phyloP scores from a whole-genome alignment of 2,329 filamentous ascomycete species.

The Stemphylium lycopersici region DNA sequence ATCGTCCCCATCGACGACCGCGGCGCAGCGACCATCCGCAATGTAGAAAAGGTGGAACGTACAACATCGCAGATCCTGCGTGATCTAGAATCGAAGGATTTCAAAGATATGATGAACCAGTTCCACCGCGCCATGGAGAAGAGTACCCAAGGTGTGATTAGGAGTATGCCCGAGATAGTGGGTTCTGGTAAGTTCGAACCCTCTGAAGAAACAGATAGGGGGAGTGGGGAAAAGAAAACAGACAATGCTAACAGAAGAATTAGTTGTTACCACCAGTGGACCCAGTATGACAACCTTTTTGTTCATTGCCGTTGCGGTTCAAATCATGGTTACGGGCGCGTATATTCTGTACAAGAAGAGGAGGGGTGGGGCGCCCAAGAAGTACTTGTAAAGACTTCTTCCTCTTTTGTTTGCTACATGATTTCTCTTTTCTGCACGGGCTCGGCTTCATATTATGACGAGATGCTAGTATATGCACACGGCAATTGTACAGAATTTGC shows the following conservation, averaged over 20 bases:
- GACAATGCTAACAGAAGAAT: constrained; percentile 18
- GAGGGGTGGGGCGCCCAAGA: constrained; percentile 80
- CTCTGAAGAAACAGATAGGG: background rate
- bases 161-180: constrained; percentile 58
- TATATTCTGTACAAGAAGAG: constrained; percentile 84
- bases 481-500: too few relatives aligned
- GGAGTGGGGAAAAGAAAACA: background rate
- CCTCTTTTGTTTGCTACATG: background rate
- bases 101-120: constrained; percentile 60
- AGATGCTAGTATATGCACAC: too few relatives aligned
- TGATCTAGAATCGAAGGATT: constrained; percentile 64
- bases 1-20: constrained; percentile 41
- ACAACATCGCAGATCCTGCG: constrained; percentile 58
- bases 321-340: constrained; percentile 70
- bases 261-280: constrained; percentile 60
- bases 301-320: constrained; percentile 74
- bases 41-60: constrained; percentile 61
- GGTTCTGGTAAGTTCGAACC: constrained; percentile 53
- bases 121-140: constrained; percentile 61
- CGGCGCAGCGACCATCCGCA: constrained; percentile 50
- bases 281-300: constrained; percentile 69
- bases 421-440: too few relatives aligned
- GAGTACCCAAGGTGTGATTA: constrained; percentile 59
- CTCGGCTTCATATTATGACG: too few relatives aligned
- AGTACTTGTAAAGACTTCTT: constrained; percentile 69